phyloP scores from a whole-genome alignment of 1,139 yeast species.

The Hansenula sp. region DNA sequence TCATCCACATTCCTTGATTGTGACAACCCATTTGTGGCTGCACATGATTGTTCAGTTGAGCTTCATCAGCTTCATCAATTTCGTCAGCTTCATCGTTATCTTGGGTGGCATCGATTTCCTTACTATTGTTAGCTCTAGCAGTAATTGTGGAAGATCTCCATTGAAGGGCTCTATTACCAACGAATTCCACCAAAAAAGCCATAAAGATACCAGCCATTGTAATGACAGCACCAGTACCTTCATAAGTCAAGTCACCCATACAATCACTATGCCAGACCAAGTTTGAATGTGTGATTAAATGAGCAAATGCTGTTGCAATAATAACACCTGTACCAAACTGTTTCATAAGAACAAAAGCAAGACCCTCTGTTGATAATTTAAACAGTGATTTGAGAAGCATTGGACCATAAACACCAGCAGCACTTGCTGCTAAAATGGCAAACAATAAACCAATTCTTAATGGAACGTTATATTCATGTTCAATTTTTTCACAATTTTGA shows the following conservation, averaged over 20 bases:
- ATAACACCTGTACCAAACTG: constrained; percentile 4
- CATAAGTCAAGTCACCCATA: constrained; percentile 1
- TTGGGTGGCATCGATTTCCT: no score
- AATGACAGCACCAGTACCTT: background rate
- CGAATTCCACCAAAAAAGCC: constrained; percentile 1
- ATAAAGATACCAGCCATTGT: constrained; percentile 4
- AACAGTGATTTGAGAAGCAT: background rate
- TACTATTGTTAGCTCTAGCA: background rate
- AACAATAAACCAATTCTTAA: constrained; percentile 3
- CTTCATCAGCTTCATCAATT: background rate
- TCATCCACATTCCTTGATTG: background rate
- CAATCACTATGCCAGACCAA: constrained; percentile 1
- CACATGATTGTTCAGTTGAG: no score
- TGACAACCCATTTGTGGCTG: background rate
- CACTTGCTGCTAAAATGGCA: background rate
- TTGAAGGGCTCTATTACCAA: constrained; percentile 1
- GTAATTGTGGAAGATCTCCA: constrained; percentile 1
- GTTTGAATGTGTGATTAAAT: constrained; percentile 1
- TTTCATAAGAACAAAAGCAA: constrained; percentile 8
- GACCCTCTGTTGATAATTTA: constrained; percentile 8
- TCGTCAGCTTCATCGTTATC: background rate
- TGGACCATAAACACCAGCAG: constrained; percentile 20
- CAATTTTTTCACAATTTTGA: background rate
- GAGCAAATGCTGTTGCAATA: constrained; percentile 2
- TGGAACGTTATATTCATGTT: constrained; percentile 1